phyloP scores from a whole-genome alignment of 1,284 basidiomycete species.

The Irpex rosettiformis region DNA sequence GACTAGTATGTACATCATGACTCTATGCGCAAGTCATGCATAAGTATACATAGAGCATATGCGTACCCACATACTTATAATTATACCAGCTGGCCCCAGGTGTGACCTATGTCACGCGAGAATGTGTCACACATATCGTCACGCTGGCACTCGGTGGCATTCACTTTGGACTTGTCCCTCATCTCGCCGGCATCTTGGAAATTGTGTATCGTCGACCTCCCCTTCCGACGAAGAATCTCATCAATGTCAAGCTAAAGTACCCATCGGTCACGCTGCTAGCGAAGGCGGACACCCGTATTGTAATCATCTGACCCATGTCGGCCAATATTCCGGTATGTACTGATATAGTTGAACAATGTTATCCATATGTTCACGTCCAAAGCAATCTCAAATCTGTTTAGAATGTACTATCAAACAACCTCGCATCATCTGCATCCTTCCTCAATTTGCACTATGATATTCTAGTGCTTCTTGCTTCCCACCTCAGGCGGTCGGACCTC shows the following conservation, averaged over 20 bases:
- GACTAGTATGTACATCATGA: no score
- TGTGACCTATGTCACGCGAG: background rate
- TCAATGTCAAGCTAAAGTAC: background rate
- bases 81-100: background rate
- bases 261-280: background rate
- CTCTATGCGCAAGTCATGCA: no score
- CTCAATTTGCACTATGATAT: constrained; percentile 4
- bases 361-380: background rate
- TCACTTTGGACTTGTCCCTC: background rate
- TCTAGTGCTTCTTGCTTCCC: background rate
- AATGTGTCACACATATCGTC: background rate
- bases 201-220: background rate
- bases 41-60: no score
- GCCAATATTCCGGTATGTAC: background rate
- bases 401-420: background rate
- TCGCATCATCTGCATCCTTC: background rate
- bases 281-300: background rate
- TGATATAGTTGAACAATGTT: background rate
- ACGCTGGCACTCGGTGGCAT: background rate
- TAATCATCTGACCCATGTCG: background rate
- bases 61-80: no score
- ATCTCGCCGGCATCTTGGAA: background rate
- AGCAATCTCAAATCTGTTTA: background rate
- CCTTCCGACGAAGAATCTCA: background rate
- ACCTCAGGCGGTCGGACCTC: background rate